Conservation (phyloP, 2,329 filamentous ascomycete genomes). For the Apiospora kogelbergensis region DNA sequence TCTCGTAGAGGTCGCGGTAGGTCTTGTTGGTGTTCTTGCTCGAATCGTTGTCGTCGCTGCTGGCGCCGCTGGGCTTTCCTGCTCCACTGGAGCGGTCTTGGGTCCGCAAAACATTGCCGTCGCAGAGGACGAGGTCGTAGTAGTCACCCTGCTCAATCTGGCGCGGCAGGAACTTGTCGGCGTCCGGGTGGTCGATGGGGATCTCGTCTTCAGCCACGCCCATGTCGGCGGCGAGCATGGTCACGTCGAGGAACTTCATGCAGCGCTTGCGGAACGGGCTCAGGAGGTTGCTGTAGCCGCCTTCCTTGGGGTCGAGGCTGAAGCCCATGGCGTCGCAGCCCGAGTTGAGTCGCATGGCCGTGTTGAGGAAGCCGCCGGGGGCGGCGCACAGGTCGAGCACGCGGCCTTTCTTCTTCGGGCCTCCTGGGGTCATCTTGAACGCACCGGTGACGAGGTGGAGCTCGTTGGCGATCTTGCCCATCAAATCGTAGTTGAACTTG, state of each 20-base stretch:
- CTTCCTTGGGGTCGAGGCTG: conserved; percentile 38
- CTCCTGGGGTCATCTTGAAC: conserved; percentile 25
- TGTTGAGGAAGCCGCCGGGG: conserved; percentile 50
- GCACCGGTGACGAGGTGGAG: conserved; percentile 36
- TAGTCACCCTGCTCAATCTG: conserved; percentile 20
- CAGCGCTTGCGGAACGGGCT: conserved; percentile 15
- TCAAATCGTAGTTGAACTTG: conserved; percentile 39
- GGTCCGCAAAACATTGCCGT: conserved; percentile 31
- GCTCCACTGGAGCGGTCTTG: conserved; percentile 16
- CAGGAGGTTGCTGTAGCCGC: conserved; percentile 41
- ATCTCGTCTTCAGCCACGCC: conserved; percentile 20
- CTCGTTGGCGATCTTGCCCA: conserved; percentile 42
- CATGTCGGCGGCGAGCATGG: conserved; percentile 50
- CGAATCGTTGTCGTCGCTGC: background rate
- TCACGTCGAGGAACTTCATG: conserved; percentile 43
- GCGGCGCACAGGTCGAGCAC: conserved; percentile 58
- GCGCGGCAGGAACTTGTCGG: conserved; percentile 27
- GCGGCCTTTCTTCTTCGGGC: background rate
- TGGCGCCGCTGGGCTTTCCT: background rate
- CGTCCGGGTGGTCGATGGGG: conserved; percentile 33
- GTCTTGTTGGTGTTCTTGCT: conserved; percentile 11
- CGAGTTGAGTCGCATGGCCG: conserved; percentile 36
- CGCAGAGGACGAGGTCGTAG: conserved; percentile 45
- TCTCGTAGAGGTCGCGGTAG: conserved; percentile 22
- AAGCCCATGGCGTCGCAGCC: conserved; percentile 35